A percentile compares a stretch with the other conserved stretches of the same genome.
Conservation (phyloP, 176 grass and related monocot genomes). For the Typha latifolia region DNA sequence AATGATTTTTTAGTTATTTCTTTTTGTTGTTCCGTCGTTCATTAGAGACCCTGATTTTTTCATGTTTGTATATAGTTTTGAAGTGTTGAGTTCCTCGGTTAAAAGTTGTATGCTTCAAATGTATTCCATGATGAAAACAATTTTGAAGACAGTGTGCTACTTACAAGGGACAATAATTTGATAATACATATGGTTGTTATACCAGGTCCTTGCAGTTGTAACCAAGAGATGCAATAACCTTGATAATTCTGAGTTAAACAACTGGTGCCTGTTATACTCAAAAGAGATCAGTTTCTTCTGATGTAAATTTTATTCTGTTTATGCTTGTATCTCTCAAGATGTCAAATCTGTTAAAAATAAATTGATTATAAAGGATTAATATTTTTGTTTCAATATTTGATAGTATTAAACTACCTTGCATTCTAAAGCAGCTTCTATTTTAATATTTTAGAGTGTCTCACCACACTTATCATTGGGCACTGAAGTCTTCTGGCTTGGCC, state of each 20-base stretch:
- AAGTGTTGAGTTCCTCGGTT: background rate
- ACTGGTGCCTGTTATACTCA: background rate
- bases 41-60: too few species aligned
- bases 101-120: background rate
- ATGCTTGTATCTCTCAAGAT: background rate
- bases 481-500: slow-evolving; percentile 58
- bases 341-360: background rate
- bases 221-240: background rate
- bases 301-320: background rate
- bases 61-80: background rate
- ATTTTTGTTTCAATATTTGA: background rate
- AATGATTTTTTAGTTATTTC: too few species aligned
- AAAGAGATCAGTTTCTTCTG: background rate
- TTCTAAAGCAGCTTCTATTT: slow-evolving; percentile 7
- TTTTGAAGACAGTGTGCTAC: background rate
- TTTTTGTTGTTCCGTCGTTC: too few species aligned
- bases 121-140: background rate
- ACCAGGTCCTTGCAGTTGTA: background rate
- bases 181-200: background rate
- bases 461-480: slow-evolving; percentile 67
- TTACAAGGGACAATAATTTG: background rate
- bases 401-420: slow-evolving; percentile 2
- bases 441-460: slow-evolving; percentile 55
- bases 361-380: background rate
- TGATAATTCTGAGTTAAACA: background rate